Base-by-base conservation (phyloP, 2,329 filamentous ascomycete species). In the Thelonectria blattea region DNA sequence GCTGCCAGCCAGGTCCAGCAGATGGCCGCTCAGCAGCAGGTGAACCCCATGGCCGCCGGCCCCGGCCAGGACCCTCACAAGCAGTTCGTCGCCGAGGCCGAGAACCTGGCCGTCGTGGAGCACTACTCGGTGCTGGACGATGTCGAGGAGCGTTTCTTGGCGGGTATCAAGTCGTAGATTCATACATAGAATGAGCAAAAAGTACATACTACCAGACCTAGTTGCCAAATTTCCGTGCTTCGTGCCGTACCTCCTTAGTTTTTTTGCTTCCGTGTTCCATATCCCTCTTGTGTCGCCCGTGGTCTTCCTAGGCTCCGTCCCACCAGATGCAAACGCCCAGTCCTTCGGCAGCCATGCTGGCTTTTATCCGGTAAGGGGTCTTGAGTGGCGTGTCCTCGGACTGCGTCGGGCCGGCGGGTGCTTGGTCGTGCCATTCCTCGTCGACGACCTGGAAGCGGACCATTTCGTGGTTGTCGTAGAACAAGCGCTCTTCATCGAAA, bases 1-100 rank as follows among this genome's bases (percentile, higher is more conserved):
- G 93, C 93, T 71, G 94, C 94, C 49, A 95, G 87, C 75, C 93
- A 97, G 77, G 92, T 97, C 82, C 87, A 93, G 72, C 75, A 78
- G 60, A 76, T 75, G 73, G 73, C 50, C 10, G 47, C 54, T 2
- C 54, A 56, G 37, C 53, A 56, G 47, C 54, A 56, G 46, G 45
- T 74, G 55, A 76, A 74, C 53, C 73, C 74, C 24, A 90, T 95
- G 81, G 96, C 97, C 34, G 47, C 54, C 76, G 93, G 91, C 30
- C 93, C 95, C 1, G 93, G 94, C 22, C 90, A 95, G 72, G 96
- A 99, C 74, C 92, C 93, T 0, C 91, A 98, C 78, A 99, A 99
- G 83, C 86, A 97, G 75, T 99, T 97, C 78, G 83, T 90, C 75
- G 91, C 83, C 48, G 95, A 99, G 79, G 91, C 91, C 3, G 95